Conservation (phyloP, 1,284 basidiomycete genomes). For the Psilocybe mexicana region DNA sequence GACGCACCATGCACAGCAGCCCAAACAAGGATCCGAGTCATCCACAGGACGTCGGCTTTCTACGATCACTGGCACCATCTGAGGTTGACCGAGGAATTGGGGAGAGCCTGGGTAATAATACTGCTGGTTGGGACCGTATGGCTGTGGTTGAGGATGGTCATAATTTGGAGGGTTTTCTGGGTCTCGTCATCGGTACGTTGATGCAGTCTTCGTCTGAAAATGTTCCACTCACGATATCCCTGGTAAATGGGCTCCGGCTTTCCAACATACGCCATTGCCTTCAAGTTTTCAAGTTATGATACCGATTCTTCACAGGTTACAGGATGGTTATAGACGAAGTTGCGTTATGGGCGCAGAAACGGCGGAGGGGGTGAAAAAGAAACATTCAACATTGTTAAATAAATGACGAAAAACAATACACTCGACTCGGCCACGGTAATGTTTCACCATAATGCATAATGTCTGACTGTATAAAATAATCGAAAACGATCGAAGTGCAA, state of each 20-base stretch:
- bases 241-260: not conserved
- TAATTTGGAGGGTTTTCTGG: not conserved
- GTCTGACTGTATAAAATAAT: not conserved
- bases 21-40: not conserved
- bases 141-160: not conserved
- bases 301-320: too few species aligned
- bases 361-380: too few species aligned
- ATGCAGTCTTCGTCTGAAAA: not conserved
- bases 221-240: not conserved
- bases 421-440: not conserved
- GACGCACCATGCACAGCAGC: conserved; percentile 1
- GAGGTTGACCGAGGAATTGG: not conserved
- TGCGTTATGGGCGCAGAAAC: too few species aligned
- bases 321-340: too few species aligned
- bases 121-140: not conserved
- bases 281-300: too few species aligned
- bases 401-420: not conserved
- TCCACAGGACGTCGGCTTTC: not conserved
- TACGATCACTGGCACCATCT: not conserved
- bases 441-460: not conserved
- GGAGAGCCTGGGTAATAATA: not conserved
- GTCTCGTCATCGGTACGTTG: too few species aligned
- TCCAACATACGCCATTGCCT: not conserved
- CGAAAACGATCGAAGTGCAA: too few species aligned
- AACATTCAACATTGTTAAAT: not conserved